These are phyloP conservation scores for Didymella pomorum DNA, from an alignment of 2,329 filamentous ascomycete genomes.

Conservation along the genomic window DNA sequence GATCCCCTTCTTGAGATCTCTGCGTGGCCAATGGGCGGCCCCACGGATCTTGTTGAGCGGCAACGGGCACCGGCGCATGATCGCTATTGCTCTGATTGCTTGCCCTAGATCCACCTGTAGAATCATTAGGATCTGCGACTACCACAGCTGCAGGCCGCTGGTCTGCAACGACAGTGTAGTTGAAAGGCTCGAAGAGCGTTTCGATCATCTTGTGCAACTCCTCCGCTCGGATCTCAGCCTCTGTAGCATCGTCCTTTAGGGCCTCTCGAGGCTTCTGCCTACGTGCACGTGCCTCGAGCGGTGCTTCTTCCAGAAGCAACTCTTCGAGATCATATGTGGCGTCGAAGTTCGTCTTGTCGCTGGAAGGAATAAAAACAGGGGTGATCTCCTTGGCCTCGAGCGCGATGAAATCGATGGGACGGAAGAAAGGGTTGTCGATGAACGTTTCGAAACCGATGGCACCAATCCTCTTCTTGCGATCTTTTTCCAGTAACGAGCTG, in stretches of 20 bases:
- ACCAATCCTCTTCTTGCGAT: slow-evolving; percentile 84
- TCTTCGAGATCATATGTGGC: slow-evolving; percentile 98
- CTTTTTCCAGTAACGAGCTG: slow-evolving; percentile 79
- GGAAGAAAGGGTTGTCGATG: slow-evolving; percentile 88
- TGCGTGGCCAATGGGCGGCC: slow-evolving; percentile 42
- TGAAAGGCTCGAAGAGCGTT: slow-evolving; percentile 90
- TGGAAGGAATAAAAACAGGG: slow-evolving; percentile 90
- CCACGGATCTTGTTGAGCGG: slow-evolving; percentile 45
- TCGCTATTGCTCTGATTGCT: slow-evolving; percentile 48
- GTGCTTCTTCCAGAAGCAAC: slow-evolving; percentile 89
- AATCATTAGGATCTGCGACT: slow-evolving; percentile 42
- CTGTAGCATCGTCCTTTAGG: slow-evolving; percentile 91
- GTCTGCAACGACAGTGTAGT: slow-evolving; percentile 86
- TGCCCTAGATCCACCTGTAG: slow-evolving; percentile 38
- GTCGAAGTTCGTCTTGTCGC: slow-evolving; percentile 98
- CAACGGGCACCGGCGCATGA: slow-evolving; percentile 42
- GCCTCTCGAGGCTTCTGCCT: slow-evolving; percentile 93
- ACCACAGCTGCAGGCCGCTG: slow-evolving; percentile 62
- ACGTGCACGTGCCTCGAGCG: slow-evolving; percentile 87
- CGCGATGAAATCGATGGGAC: slow-evolving; percentile 80
- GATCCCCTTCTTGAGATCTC: slow-evolving; percentile 49
- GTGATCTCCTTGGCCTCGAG: slow-evolving; percentile 87
- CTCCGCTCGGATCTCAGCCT: slow-evolving; percentile 92
- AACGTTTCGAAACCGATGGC: slow-evolving; percentile 83
- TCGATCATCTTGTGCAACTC: slow-evolving; percentile 95